Evolutionary conservation across 768 basidiomycete species (phyloP).

Genomic region (Pisolithus albus): DNA sequence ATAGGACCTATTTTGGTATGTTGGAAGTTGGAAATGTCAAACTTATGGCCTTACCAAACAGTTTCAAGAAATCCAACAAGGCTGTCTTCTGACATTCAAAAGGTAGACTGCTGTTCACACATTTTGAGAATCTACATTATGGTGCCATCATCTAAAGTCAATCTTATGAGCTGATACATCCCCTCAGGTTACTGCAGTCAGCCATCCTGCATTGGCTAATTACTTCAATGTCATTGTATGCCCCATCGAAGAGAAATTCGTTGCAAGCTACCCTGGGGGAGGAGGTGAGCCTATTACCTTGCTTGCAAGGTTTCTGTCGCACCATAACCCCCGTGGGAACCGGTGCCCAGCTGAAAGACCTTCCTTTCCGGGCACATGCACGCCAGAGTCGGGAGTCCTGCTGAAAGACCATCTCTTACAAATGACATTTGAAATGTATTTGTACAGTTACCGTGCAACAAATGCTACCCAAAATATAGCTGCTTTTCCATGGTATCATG

Average conservation of each 20-base stretch:
- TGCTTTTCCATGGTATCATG: too few species aligned
- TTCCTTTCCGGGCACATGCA: too few species aligned
- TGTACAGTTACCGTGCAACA: too few species aligned
- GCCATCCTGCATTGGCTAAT: conserved; percentile 38
- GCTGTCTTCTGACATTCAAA: conserved; percentile 67
- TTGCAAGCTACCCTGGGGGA: conserved; percentile 65
- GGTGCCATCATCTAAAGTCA: background rate
- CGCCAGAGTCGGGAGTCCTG: too few species aligned
- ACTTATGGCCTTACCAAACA: background rate
- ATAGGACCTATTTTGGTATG: conserved; percentile 60
- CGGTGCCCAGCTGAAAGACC: too few species aligned
- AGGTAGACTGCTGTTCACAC: conserved; percentile 30
- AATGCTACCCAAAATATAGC: too few species aligned
- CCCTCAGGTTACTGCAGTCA: conserved; percentile 53
- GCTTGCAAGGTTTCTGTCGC: too few species aligned
- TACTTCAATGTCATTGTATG: conserved; percentile 59
- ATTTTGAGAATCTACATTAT: too few species aligned
- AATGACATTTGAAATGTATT: too few species aligned
- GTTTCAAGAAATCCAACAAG: conserved; percentile 62
- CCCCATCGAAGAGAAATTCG: conserved; percentile 44
- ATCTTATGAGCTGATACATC: background rate
- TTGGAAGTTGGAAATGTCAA: conserved; percentile 5
- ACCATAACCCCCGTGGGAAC: too few species aligned
- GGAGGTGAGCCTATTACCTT: conserved; percentile 57
- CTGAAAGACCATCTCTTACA: too few species aligned